Conservation (phyloP, 108 stramenopile species). For the Cyclostephanos tholiformis region DNA sequence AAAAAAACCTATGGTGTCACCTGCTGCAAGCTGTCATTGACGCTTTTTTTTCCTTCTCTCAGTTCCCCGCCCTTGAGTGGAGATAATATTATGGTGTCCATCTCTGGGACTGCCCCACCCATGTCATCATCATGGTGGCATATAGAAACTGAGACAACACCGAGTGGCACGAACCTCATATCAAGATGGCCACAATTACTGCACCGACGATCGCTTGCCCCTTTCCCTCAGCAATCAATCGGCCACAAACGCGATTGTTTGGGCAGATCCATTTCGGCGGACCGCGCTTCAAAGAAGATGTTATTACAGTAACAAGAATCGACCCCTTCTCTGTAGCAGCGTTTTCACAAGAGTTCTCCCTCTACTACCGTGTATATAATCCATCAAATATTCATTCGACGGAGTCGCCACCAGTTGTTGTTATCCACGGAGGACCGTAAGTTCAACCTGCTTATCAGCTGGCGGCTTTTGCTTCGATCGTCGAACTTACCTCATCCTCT, state of each 20-base stretch:
- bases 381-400: conserved; percentile 35
- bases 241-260: conserved; percentile 15
- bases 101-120: too few relatives aligned
- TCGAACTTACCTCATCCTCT: neutral
- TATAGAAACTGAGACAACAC: too few relatives aligned
- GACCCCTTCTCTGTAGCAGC: neutral
- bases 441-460: conserved; percentile 14
- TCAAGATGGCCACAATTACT: neutral
- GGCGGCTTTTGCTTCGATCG: neutral
- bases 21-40: too few relatives aligned
- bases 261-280: conserved; percentile 26
- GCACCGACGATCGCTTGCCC: too few relatives aligned
- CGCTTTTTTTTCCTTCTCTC: too few relatives aligned
- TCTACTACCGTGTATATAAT: conserved; percentile 46
- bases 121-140: too few relatives aligned
- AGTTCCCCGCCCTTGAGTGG: too few relatives aligned
- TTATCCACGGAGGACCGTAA: conserved; percentile 54
- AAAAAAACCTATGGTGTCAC: too few relatives aligned
- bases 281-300: conserved; percentile 38
- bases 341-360: conserved; percentile 11
- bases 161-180: too few relatives aligned
- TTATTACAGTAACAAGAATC: conserved; percentile 26
- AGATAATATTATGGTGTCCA: too few relatives aligned
- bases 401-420: conserved; percentile 44
- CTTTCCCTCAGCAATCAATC: neutral